A percentile compares a stretch with the other conserved stretches of the same genome.
Conservation (phyloP, 2,329 filamentous ascomycete genomes). For the Talaromyces sp. region DNA sequence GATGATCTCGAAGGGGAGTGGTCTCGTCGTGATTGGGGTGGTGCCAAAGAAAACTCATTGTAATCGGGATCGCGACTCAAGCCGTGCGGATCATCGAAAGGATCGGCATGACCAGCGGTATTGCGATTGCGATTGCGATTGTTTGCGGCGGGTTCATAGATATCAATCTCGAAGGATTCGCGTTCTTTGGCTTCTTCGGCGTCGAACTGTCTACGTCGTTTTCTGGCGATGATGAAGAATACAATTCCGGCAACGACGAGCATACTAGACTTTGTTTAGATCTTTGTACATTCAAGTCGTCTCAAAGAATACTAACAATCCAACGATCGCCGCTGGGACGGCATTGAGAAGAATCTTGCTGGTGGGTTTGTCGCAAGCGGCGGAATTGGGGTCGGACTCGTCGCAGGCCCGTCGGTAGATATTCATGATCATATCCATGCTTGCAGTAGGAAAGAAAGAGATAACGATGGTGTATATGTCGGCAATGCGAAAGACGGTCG, state of each 20-base stretch:
- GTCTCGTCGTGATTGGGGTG: constrained; percentile 10
- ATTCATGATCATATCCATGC: constrained; percentile 9
- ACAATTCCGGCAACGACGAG: constrained; percentile 6
- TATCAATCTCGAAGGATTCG: constrained; percentile 18
- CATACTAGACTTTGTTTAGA: constrained; percentile 12
- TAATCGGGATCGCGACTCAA: constrained; percentile 16
- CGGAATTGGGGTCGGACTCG: constrained; percentile 8
- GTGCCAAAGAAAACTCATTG: constrained; percentile 18
- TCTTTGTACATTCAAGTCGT: background rate
- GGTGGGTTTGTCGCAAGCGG: constrained; percentile 18
- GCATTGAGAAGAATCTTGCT: constrained; percentile 16
- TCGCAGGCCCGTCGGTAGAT: constrained; percentile 16
- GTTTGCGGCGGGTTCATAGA: constrained; percentile 16
- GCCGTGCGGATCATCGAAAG: constrained; percentile 14
- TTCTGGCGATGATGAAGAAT: constrained; percentile 16
- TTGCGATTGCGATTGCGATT: constrained; percentile 2
- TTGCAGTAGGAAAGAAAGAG: background rate
- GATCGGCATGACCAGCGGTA: constrained; percentile 9
- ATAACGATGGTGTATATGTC: background rate
- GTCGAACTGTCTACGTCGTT: constrained; percentile 11
- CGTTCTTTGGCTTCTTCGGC: constrained; percentile 18
- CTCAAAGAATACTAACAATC: constrained; percentile 10
- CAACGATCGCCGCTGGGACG: constrained; percentile 16
- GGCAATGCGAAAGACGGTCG: background rate
- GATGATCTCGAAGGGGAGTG: constrained; percentile 10